Evolutionary conservation across 2,329 filamentous ascomycete species (phyloP), one percentile per base, ranked within the genome.

Genomic region (Cercospora sp.): DNA sequence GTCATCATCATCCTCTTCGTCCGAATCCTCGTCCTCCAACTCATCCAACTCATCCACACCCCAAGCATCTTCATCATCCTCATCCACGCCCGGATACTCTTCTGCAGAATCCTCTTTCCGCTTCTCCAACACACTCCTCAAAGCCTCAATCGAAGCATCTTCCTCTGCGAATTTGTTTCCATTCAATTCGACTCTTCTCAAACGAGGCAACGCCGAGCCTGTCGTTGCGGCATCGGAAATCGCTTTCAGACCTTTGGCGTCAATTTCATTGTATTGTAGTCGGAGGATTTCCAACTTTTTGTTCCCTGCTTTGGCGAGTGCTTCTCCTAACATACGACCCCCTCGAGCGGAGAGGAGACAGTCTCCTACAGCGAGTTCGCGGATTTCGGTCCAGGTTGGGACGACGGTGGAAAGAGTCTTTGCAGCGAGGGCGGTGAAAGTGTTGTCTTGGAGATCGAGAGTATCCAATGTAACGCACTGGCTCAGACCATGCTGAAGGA

Each of bases 371-470:
- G 92, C 94, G 13, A 99, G 86, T 80, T 98, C 95, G 72, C 88
- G 85, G 59, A 99, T 84, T 45, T 88, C 83, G 0, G 86, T 80
- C 94, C 94, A 99, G 67, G 85, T 86, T 1, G 87, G 84, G 23
- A 94, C 85, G 5, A 93, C 92, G 73, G 86, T 87, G 45, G 92
- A 90, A 63, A 99, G 85, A 10, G 93, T 92, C 74, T 85, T 90
- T 31, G 92, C 92, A 26, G 94, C 95, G 70, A 86, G 85, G 45
- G 90, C 80, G 9, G 94, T 98, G 79, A 98, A 98, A 0, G 95
- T 98, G 82, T 99, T 99, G 82, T 99, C 95, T 80, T 99, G 94
- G 69, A 99, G 84, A 82, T 99, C 95, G 63, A 99, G 83, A 13
- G 93, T 87, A 78, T 90, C 85, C 65, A 99, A 85, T 55, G 84